Percentiles rank a stretch among this genome's conserved stretches.
Conservation (phyloP, 176 grass and related monocot species). For the Carex kokanica region DNA sequence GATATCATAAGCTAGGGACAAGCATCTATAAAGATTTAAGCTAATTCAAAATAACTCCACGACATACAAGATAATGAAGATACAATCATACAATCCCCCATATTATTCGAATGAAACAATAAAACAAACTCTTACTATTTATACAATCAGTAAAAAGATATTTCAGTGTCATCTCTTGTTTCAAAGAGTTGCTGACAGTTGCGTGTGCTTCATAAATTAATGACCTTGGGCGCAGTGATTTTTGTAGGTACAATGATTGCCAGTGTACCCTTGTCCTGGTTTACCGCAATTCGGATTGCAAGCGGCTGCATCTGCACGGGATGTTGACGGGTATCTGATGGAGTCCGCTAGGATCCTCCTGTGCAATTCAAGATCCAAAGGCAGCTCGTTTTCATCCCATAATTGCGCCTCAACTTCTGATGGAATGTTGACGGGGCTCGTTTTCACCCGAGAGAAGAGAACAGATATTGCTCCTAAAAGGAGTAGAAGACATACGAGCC, state of each 20-base stretch:
- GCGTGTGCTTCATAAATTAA: neutral
- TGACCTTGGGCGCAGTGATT: neutral
- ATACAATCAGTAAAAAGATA: neutral
- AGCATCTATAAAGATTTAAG: too few species aligned
- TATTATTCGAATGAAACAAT: too few species aligned
- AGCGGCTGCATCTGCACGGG: neutral
- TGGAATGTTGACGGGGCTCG: too few species aligned
- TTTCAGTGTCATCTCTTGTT: neutral
- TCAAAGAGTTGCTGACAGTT: neutral
- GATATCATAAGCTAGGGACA: too few species aligned
- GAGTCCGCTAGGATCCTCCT: conserved; percentile 4
- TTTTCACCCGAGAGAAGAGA: neutral
- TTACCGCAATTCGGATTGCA: conserved; percentile 1
- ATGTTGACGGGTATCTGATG: neutral
- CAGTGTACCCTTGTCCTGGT: neutral
- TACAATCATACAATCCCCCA: too few species aligned
- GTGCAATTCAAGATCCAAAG: conserved; percentile 9
- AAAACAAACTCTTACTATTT: neutral
- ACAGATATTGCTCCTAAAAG: neutral
- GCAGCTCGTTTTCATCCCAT: neutral
- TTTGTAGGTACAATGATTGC: conserved; percentile 5
- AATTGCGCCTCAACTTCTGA: neutral
- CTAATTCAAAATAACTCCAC: too few species aligned
- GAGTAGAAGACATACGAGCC: conserved; percentile 1
- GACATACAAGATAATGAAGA: too few species aligned